Evolutionary conservation across 305 asterid species (phyloP).

Genomic region (Petunia hybrid): DNA sequence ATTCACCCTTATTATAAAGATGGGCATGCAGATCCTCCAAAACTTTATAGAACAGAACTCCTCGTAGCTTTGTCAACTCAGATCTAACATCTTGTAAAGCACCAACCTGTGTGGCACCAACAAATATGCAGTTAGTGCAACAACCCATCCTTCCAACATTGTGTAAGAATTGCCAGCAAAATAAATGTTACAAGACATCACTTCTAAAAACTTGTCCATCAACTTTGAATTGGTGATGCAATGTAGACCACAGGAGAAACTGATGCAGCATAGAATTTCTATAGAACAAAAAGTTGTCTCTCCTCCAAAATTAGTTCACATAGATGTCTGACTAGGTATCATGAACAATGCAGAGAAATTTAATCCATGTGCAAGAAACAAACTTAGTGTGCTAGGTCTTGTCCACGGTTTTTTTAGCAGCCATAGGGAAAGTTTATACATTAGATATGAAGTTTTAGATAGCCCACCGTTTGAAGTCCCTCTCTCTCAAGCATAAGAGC

Average conservation of each 20-base stretch:
- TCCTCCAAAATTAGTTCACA: background rate
- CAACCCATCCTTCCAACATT: conserved; percentile 37
- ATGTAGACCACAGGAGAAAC: background rate
- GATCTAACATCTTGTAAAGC: conserved; percentile 99
- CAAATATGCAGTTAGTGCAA: background rate
- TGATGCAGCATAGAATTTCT: conserved; percentile 14
- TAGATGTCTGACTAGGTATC: background rate
- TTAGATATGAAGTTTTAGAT: conserved; percentile 16
- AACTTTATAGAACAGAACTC: conserved; percentile 90
- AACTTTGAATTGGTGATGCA: background rate
- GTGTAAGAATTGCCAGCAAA: conserved; percentile 13
- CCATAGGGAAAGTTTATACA: background rate
- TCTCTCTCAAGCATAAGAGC: conserved; percentile 96
- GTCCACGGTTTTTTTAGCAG: conserved; percentile 13
- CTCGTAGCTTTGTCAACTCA: conserved; percentile 91
- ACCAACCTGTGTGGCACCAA: conserved; percentile 73
- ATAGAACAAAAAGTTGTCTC: conserved; percentile 18
- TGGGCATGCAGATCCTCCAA: conserved; percentile 98
- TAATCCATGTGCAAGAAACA: background rate
- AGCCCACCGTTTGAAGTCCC: conserved; percentile 96
- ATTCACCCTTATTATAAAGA: conserved; percentile 97
- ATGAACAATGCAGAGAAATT: background rate
- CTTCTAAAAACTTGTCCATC: conserved; percentile 19
- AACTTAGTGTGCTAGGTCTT: background rate
- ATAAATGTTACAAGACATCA: background rate